Base-by-base conservation (phyloP, 768 basidiomycete genomes). In the Exsudoporus frostii region DNA sequence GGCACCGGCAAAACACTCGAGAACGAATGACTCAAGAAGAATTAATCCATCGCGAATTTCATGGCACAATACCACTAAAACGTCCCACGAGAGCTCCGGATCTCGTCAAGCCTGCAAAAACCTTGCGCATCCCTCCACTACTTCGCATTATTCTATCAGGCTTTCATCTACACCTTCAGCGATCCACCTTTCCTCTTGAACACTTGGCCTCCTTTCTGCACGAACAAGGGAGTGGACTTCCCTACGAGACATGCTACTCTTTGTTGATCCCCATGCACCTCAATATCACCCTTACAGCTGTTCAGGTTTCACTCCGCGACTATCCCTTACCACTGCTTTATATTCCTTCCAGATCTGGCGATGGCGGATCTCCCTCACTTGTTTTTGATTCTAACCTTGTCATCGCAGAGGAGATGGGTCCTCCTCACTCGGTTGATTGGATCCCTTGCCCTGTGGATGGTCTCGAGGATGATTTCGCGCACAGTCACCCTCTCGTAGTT, bases 261-360 rank as follows among this genome's bases (percentile, higher is more conserved):
- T 75, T 98, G 24, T 77, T 97, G 58, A 73, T 96, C 19, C 94
- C 95, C 4, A 70, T 98, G 60, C 87, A 93, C 63, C 67, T 98
- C 19, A 77, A 80, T 33, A 83, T 92, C 69, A 76, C 81, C 2
- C 73, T 92, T 47, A 73, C 78, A 4, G 78, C 82, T n/a, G 70
- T 85, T 17, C 77, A 77, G 43, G 73, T 84, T 40, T 79, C 80
- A 5, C 75, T 95, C 9, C 85, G 95, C 30, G 93, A 96, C 71
- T 95, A 96, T 71, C 92, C 94, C 3, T 71, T 97, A 30, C 92
- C 94, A 1, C 67, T 98, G 47, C 70, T 93, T n/a, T 76, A 85
- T 62, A 79, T 96, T 40, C 87, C 88, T 32, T 64, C 79, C 15
- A 71, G 73, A 52, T 57, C 71, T 36, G 37, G 37, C 14, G 58